Percentiles rank a stretch among this genome's conserved stretches.
Conservation (phyloP, 371 early-diverging fungal genomes). For the Mucor plumbeus region DNA sequence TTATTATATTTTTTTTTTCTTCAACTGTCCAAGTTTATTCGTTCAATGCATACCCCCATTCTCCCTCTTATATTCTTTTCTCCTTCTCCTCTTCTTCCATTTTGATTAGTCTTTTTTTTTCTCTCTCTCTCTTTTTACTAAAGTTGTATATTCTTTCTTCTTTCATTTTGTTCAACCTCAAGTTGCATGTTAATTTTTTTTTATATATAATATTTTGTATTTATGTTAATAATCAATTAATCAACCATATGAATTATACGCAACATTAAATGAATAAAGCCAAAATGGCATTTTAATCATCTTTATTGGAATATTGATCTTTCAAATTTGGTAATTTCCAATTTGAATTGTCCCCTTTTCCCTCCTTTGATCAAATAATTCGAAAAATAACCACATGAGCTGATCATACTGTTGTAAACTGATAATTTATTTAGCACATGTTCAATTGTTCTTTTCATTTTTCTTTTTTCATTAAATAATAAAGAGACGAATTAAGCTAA, state of each 20-base stretch:
- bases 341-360: neutral
- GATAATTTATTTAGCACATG: neutral
- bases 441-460: neutral
- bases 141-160: constrained; percentile 1
- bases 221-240: neutral
- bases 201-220: neutral
- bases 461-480: neutral
- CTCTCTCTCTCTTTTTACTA: neutral
- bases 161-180: neutral
- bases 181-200: neutral
- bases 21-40: neutral
- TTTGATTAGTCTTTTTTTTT: neutral
- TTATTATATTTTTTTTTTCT: neutral
- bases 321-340: neutral
- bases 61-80: neutral
- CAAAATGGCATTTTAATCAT: neutral
- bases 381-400: neutral
- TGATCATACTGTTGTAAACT: neutral
- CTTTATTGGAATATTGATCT: neutral
- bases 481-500: neutral
- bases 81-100: neutral
- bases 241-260: neutral
- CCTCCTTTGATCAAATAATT: neutral
- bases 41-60: neutral
- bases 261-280: neutral